Evolutionary conservation across 495 filamentous ascomycete genomes (phyloP).

Genomic region (Cenococcum geophilum): DNA sequence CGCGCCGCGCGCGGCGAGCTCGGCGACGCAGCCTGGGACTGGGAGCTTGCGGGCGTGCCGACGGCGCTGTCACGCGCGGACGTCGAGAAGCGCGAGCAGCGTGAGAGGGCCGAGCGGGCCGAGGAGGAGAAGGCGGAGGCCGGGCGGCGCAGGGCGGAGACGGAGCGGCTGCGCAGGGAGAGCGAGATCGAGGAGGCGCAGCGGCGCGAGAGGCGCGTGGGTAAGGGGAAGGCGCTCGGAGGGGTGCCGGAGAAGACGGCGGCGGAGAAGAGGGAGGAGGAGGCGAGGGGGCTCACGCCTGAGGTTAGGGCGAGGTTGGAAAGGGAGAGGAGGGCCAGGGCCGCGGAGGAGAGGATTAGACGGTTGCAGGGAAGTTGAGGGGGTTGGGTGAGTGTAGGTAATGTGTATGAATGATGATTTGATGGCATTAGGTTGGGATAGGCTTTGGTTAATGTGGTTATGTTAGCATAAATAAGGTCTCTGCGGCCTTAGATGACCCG

Average conservation of each 20-base stretch:
- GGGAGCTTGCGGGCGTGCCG: conserved; percentile 69
- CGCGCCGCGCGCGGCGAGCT: conserved; percentile 76
- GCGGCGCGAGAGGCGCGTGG: conserved; percentile 58
- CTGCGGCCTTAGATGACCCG: too few relatives aligned
- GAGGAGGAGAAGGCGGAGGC: conserved; percentile 51
- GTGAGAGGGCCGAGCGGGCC: conserved; percentile 50
- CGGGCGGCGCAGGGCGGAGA: conserved; percentile 47
- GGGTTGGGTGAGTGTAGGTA: too few relatives aligned
- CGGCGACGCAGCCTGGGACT: conserved; percentile 72
- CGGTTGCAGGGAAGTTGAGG: conserved; percentile 46
- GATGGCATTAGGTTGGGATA: too few relatives aligned
- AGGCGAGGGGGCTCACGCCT: conserved; percentile 73
- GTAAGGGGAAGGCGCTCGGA: conserved; percentile 49
- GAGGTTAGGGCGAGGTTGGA: conserved; percentile 78
- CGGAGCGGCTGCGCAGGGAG: conserved; percentile 39
- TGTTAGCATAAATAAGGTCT: too few relatives aligned
- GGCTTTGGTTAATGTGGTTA: too few relatives aligned
- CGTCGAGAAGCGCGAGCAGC: conserved; percentile 55
- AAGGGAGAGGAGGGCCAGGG: conserved; percentile 72
- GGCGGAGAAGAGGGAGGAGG: conserved; percentile 72
- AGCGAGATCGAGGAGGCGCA: conserved; percentile 21
- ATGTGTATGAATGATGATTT: too few relatives aligned
- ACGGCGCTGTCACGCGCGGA: conserved; percentile 60
- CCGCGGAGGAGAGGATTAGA: conserved; percentile 79
- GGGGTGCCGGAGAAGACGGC: conserved; percentile 56